A percentile compares a stretch with the other conserved stretches of the same genome.
Conservation (phyloP, 495 filamentous ascomycete species). For the Poronia punctata region DNA sequence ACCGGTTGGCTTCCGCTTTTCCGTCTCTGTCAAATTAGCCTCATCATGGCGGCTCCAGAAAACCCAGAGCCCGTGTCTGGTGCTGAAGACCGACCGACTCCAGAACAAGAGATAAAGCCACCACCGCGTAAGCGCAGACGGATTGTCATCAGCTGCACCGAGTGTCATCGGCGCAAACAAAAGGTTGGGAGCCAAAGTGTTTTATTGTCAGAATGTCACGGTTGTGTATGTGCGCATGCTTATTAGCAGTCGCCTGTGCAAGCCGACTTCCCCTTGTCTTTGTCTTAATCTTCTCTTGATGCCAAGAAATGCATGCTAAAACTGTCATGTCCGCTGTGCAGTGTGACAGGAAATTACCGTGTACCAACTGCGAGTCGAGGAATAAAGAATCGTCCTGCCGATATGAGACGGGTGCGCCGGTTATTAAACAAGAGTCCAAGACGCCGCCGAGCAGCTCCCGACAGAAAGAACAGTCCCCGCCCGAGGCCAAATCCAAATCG, state of each 20-base stretch:
- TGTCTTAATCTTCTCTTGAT: not conserved
- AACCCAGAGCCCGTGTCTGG: slow-evolving; percentile 14
- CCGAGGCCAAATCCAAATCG: slow-evolving; percentile 15
- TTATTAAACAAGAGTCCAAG: slow-evolving; percentile 32
- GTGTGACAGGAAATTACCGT: slow-evolving; percentile 57
- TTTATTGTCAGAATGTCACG: too few relatives aligned
- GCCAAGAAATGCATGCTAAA: slow-evolving; percentile 3
- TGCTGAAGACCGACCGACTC: slow-evolving; percentile 13
- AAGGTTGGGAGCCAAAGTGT: slow-evolving; percentile 43
- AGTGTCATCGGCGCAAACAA: slow-evolving; percentile 58
- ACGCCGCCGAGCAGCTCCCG: slow-evolving; percentile 1
- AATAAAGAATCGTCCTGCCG: slow-evolving; percentile 41
- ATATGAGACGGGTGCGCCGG: slow-evolving; percentile 45
- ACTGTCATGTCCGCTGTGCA: slow-evolving; percentile 15
- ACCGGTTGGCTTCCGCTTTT: too few relatives aligned
- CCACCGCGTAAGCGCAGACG: slow-evolving; percentile 49
- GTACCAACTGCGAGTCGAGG: slow-evolving; percentile 52
- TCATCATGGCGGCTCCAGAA: slow-evolving; percentile 20
- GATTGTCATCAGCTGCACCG: slow-evolving; percentile 54
- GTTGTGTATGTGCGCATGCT: too few relatives aligned
- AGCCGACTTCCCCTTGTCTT: too few relatives aligned
- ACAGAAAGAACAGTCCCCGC: slow-evolving; percentile 13
- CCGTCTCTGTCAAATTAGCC: not conserved
- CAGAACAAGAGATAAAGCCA: slow-evolving; percentile 16
- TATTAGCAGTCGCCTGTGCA: too few relatives aligned